Conservation (phyloP, 1,284 basidiomycete species). For the Boletus semigastroideus region DNA sequence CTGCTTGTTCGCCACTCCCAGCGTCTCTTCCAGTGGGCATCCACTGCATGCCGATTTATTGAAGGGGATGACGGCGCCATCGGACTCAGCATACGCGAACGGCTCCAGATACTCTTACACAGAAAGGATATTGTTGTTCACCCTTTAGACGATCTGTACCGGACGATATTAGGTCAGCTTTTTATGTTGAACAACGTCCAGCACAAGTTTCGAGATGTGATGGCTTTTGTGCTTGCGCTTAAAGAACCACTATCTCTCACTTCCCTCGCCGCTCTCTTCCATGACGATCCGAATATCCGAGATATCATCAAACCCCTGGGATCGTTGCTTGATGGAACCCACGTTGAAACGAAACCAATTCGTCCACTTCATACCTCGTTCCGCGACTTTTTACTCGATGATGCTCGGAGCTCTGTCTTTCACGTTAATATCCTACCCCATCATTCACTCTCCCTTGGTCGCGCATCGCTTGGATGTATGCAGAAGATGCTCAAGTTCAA, state of each 20-base stretch:
- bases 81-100: slow-evolving; percentile 12
- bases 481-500: slow-evolving; percentile 18
- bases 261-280: slow-evolving; percentile 13
- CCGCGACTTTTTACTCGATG: slow-evolving; percentile 16
- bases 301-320: slow-evolving; percentile 24
- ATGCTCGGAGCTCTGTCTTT: slow-evolving; percentile 18
- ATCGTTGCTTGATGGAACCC: slow-evolving; percentile 15
- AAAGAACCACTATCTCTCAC: slow-evolving; percentile 19
- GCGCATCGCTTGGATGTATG: slow-evolving; percentile 15
- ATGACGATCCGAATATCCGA: slow-evolving; percentile 7
- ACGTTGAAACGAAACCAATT: slow-evolving; percentile 18
- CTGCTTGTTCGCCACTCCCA: slow-evolving; percentile 18
- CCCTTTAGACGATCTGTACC: slow-evolving; percentile 19
- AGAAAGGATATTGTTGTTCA: slow-evolving; percentile 1
- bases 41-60: slow-evolving; percentile 25
- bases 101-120: slow-evolving; percentile 12
- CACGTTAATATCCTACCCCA: slow-evolving; percentile 13
- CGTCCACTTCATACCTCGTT: slow-evolving; percentile 23
- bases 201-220: slow-evolving; percentile 20
- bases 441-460: slow-evolving; percentile 16
- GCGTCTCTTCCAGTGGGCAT: slow-evolving; percentile 25
- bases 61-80: slow-evolving; percentile 15
- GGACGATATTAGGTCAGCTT: slow-evolving; percentile 19
- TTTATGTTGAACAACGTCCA: slow-evolving; percentile 9
- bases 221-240: slow-evolving; percentile 17